A percentile compares a stretch with the other conserved stretches of the same genome.
These are phyloP conservation scores for Bruguiera sexangula DNA, from an alignment of 345 rosid species.

Conservation along the genomic window DNA sequence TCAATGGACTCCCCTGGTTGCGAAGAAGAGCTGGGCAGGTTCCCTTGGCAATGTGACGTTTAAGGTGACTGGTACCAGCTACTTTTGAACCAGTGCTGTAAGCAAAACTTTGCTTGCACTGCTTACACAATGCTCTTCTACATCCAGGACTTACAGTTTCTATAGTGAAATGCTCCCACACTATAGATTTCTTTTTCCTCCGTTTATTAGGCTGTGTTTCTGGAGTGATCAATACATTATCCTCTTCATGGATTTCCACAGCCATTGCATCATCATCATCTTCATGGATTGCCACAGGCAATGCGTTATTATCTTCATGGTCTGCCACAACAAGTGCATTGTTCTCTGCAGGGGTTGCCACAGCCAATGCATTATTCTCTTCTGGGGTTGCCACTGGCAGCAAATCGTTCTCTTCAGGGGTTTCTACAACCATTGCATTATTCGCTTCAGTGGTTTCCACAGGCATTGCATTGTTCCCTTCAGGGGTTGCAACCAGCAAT, in stretches of 20 bases:
- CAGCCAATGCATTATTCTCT: slow-evolving; percentile 11
- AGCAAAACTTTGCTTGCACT: slow-evolving; percentile 96
- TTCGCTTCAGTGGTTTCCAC: not conserved
- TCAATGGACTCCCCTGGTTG: slow-evolving; percentile 39
- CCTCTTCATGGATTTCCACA: not conserved
- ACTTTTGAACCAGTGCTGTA: slow-evolving; percentile 91
- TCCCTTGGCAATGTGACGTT: slow-evolving; percentile 89
- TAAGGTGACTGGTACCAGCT: slow-evolving; percentile 94
- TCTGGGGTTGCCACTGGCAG: slow-evolving; percentile 19
- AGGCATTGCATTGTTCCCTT: not conserved
- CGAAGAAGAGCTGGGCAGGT: slow-evolving; percentile 68
- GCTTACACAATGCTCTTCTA: slow-evolving; percentile 87
- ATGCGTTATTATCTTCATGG: not conserved
- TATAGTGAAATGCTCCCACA: slow-evolving; percentile 90
- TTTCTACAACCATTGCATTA: not conserved
- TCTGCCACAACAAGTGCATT: not conserved
- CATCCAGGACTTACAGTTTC: slow-evolving; percentile 62
- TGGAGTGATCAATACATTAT: slow-evolving; percentile 2
- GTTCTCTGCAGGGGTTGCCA: not conserved
- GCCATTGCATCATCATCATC: slow-evolving; percentile 6
- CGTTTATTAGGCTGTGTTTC: slow-evolving; percentile 30
- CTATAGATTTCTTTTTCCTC: slow-evolving; percentile 85
- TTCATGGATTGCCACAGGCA: not conserved
- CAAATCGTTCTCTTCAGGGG: slow-evolving; percentile 9
- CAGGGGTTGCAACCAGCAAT: not conserved